Evolutionary conservation across 2,329 filamentous ascomycete genomes (phyloP).

Genomic region (Septoria linicola): DNA sequence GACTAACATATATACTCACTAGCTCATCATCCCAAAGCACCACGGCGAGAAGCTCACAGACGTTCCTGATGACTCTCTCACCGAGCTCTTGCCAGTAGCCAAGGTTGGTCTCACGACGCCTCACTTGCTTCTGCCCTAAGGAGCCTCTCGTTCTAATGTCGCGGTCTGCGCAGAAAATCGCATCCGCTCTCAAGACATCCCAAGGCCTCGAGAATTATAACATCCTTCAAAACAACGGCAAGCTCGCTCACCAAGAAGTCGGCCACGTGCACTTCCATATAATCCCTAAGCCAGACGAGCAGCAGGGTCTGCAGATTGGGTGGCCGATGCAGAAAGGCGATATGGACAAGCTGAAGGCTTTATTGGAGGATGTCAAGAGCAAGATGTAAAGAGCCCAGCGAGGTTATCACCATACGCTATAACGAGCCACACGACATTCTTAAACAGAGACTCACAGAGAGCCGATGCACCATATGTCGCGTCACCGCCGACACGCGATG

Average conservation of each 20-base stretch:
- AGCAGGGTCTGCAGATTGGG: conserved; percentile 72
- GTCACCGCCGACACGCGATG: too few species aligned
- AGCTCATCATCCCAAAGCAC: conserved; percentile 95
- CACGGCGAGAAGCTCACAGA: conserved; percentile 90
- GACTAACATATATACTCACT: too few species aligned
- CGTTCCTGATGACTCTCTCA: conserved; percentile 84
- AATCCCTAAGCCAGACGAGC: conserved; percentile 89
- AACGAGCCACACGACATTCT: too few species aligned
- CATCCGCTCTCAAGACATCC: conserved; percentile 56
- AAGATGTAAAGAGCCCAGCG: conserved; percentile 66
- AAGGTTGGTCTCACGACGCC: conserved; percentile 59
- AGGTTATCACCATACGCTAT: not conserved
- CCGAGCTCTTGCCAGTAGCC: conserved; percentile 79
- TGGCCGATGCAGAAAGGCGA: conserved; percentile 78
- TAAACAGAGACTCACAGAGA: too few species aligned
- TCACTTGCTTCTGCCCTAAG: too few species aligned
- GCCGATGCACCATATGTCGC: too few species aligned
- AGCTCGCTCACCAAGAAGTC: conserved; percentile 86
- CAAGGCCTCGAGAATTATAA: conserved; percentile 78
- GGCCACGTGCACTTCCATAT: conserved; percentile 91
- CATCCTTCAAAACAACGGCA: conserved; percentile 92
- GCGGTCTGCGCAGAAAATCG: conserved; percentile 67
- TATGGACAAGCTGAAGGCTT: conserved; percentile 77
- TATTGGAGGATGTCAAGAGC: conserved; percentile 79
- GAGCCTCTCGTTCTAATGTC: too few species aligned